phyloP scores from a whole-genome alignment of 2,329 filamentous ascomycete genomes.

The Penicillium psychrosexuale region DNA sequence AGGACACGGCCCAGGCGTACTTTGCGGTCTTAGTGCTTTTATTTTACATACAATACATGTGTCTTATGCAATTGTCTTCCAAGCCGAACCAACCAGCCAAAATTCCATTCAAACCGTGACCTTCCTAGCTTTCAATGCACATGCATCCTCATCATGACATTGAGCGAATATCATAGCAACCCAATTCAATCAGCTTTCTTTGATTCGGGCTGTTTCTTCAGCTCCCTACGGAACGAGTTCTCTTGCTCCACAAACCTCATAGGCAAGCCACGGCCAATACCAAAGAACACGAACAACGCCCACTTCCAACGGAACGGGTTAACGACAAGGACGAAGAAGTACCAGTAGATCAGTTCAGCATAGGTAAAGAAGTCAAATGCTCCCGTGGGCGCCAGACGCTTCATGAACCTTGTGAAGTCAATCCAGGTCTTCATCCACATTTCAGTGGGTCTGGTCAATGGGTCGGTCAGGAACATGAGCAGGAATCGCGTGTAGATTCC shows the following conservation, averaged over 20 bases:
- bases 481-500: slow-evolving; percentile 84
- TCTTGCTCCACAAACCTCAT: slow-evolving; percentile 65
- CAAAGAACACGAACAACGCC: slow-evolving; percentile 78
- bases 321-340: slow-evolving; percentile 70
- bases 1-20: too few relatives aligned
- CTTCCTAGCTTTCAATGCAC: background rate
- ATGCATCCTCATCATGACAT: background rate
- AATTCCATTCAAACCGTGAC: too few relatives aligned
- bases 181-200: background rate
- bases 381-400: slow-evolving; percentile 64
- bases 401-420: slow-evolving; percentile 73
- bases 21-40: background rate
- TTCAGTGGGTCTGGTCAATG: slow-evolving; percentile 66
- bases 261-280: slow-evolving; percentile 66
- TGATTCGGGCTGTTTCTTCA: slow-evolving; percentile 26
- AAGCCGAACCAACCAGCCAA: background rate
- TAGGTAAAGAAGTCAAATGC: slow-evolving; percentile 92
- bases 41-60: background rate
- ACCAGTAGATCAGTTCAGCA: slow-evolving; percentile 81
- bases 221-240: slow-evolving; percentile 40
- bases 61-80: background rate
- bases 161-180: background rate
- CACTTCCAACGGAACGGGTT: slow-evolving; percentile 92
- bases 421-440: slow-evolving; percentile 84
- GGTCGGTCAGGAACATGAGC: slow-evolving; percentile 81